A percentile compares a stretch with the other conserved stretches of the same genome.
Evolutionary conservation across 805 yeast genomes (phyloP).

Genomic region (Monosporozyma aerobia): DNA sequence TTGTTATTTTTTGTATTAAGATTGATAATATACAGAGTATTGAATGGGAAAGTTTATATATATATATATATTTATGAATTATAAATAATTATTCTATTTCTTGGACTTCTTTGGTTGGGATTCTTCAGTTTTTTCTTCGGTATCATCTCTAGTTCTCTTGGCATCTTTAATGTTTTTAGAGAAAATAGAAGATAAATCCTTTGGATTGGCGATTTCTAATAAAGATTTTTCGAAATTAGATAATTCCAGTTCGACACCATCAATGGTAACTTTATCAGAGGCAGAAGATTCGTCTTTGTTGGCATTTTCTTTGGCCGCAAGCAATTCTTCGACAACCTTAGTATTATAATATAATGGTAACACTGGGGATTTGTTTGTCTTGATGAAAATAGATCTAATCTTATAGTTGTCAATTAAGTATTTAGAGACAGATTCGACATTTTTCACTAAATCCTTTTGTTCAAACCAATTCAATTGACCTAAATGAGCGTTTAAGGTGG

Average conservation of each 20-base stretch:
- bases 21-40: background rate
- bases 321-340: constrained; percentile 32
- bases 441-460: constrained; percentile 47
- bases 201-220: constrained; percentile 75
- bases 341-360: constrained; percentile 74
- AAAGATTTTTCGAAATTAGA: constrained; percentile 66
- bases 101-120: constrained; percentile 14
- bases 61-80: background rate
- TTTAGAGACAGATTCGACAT: constrained; percentile 46
- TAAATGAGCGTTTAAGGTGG: constrained; percentile 52
- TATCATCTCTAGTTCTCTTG: constrained; percentile 21
- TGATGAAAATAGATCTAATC: constrained; percentile 53
- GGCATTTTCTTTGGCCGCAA: constrained; percentile 13
- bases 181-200: constrained; percentile 51
- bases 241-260: constrained; percentile 37
- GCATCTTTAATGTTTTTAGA: constrained; percentile 44
- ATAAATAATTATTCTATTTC: constrained; percentile 4
- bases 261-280: constrained; percentile 6
- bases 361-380: constrained; percentile 66
- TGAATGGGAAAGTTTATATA: background rate
- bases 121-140: constrained; percentile 4
- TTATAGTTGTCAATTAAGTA: constrained; percentile 35
- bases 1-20: background rate
- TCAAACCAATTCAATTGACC: constrained; percentile 45
- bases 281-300: constrained; percentile 22